Evolutionary conservation across 2,329 filamentous ascomycete species (phyloP), one percentile per base, ranked within the genome.

Genomic region (Ceratocystis eucalypticola): DNA sequence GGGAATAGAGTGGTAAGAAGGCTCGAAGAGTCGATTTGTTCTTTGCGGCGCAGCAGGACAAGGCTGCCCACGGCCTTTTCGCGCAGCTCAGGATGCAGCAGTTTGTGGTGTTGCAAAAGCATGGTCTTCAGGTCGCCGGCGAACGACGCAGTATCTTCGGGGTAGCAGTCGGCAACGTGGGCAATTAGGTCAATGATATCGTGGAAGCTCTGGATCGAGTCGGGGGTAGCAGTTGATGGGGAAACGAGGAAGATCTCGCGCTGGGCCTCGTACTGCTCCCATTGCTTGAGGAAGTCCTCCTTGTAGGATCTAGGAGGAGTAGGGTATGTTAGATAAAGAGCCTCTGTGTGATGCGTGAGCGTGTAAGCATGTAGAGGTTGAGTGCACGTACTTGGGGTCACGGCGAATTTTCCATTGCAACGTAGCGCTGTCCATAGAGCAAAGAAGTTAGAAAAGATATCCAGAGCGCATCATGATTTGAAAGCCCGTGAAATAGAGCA

Each of bases 11-110:
- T 92, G 68, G 94, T 93, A 59, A 97, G 82, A 1, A 97, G 82
- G 70, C 82, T 85, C 57, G 86, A 82, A 28, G 92, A 96, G 74
- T 96, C 88, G 70, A 99, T 87, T 57, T 96, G 83, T 3, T 96
- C 91, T 76, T 99, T 99, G 74, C 92, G 90, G 67, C 89, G 83
- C 69, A 99, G 77, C 62, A 99, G 79, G 33, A 95, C 89, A 71
- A 99, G 78, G 74, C 90, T 95, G 62, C 90, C 89, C 1, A 97
- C 93, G 67, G 97, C 84, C 82, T 97, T 97, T 75, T 97, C 94
- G 46, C 94, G 83, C 71, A 99, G 76, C 69, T 97, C 92, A 3
- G 86, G 81, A 72, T 96, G 88, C 41, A 99, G 80, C 2, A 87
- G 82, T 59, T 87, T 84, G 80, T 97, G 93, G 74, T 97, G 91